Evolutionary conservation across 2,329 filamentous ascomycete species (phyloP).

Genomic region (Paecilomyces sp.): DNA sequence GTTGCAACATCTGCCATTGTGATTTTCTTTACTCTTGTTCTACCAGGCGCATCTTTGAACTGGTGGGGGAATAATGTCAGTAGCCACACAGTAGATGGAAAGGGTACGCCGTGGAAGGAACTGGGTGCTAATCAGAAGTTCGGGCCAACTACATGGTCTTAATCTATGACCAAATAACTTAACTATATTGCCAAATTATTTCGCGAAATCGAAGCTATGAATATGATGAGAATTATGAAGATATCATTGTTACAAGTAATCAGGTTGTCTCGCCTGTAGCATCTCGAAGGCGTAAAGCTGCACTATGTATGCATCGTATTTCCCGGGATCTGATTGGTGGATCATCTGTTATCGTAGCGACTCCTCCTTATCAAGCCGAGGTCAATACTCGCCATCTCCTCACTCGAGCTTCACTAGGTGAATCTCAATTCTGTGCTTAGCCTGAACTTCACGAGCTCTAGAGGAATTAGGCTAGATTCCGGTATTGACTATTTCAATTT

Average conservation of each 20-base stretch:
- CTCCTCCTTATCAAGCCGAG: background rate
- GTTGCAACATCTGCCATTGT: slow-evolving; percentile 36
- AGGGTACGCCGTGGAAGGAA: slow-evolving; percentile 27
- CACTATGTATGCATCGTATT: background rate
- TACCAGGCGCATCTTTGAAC: slow-evolving; percentile 28
- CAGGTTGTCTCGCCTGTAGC: too few relatives aligned
- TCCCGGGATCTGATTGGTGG: background rate
- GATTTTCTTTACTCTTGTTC: slow-evolving; percentile 40
- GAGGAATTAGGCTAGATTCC: background rate
- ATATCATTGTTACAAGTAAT: too few relatives aligned
- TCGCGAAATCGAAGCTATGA: background rate
- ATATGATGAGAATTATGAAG: too few relatives aligned
- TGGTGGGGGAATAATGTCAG: slow-evolving; percentile 39
- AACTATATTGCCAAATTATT: too few relatives aligned
- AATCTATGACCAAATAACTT: background rate
- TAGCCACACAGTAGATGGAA: slow-evolving; percentile 32
- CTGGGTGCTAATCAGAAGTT: slow-evolving; percentile 5
- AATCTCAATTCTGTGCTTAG: background rate
- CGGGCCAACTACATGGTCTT: slow-evolving; percentile 3
- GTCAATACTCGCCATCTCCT: background rate
- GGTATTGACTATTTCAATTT: background rate
- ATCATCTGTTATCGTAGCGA: background rate
- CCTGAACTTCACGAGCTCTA: background rate
- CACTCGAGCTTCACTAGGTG: background rate
- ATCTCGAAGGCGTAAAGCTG: background rate